These are phyloP conservation scores for Immersiella caudata DNA, from an alignment of 495 filamentous ascomycete species.

Conservation along the genomic window DNA sequence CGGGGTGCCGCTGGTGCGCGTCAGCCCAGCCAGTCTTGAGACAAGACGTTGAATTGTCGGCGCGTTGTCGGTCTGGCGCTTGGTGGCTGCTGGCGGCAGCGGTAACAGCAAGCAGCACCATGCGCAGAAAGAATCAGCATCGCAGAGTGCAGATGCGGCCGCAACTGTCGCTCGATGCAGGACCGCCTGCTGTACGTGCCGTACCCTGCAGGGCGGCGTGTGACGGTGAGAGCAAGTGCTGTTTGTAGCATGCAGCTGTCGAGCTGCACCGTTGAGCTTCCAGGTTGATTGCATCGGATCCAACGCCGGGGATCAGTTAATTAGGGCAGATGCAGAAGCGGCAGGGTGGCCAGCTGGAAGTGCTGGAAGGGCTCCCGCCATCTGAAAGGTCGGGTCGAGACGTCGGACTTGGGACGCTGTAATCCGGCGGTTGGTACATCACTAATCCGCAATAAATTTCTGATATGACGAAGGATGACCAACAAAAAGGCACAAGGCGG, in stretches of 20 bases:
- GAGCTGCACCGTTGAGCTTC: not conserved
- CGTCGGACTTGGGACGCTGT: not conserved
- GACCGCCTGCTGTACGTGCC: not conserved
- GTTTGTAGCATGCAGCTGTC: not conserved
- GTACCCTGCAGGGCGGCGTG: not conserved
- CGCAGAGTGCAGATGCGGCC: slow-evolving; percentile 5
- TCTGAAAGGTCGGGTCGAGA: not conserved
- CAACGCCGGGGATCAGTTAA: not conserved
- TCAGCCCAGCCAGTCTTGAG: slow-evolving; percentile 18
- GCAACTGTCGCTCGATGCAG: slow-evolving; percentile 1
- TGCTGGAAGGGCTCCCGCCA: not conserved
- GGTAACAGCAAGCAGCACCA: not conserved
- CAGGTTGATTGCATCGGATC: not conserved
- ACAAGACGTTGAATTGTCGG: slow-evolving; percentile 14
- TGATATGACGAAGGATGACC: slow-evolving; percentile 11
- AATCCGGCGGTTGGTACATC: not conserved
- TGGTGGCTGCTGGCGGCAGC: slow-evolving; percentile 2
- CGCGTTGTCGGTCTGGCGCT: slow-evolving; percentile 12
- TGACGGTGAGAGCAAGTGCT: not conserved
- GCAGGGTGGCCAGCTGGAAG: not conserved
- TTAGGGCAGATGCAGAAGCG: slow-evolving; percentile 4
- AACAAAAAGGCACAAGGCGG: slow-evolving; percentile 1
- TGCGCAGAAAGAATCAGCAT: not conserved
- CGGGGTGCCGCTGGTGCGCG: slow-evolving; percentile 5
- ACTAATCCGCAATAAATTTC: not conserved